Conservation (phyloP, 257 asterid genomes). For the Orobanche coerulescens region DNA sequence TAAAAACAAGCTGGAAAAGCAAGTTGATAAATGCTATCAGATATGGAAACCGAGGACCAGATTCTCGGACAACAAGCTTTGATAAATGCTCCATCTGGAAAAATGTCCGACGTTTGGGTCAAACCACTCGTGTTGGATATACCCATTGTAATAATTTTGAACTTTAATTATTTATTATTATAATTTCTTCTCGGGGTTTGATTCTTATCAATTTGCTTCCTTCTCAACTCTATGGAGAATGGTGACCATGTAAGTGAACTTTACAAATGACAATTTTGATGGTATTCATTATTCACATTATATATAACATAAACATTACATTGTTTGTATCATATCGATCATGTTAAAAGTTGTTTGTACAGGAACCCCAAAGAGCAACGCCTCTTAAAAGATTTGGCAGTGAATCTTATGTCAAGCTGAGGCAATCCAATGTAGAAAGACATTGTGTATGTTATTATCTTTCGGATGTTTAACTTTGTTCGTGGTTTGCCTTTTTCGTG, state of each 20-base stretch:
- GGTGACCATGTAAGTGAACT: conserved; percentile 52
- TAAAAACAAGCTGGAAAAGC: conserved; percentile 91
- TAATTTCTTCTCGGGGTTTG: not conserved
- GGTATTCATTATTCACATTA: conserved; percentile 6
- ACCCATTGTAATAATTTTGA: not conserved
- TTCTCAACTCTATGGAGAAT: conserved; percentile 49
- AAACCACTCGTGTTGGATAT: conserved; percentile 29
- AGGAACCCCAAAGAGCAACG: conserved; percentile 35
- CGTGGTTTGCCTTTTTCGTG: not conserved
- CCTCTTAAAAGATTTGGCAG: conserved; percentile 38
- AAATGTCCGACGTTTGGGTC: conserved; percentile 32
- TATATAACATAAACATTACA: not conserved
- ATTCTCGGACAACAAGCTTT: conserved; percentile 48
- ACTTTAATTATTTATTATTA: not conserved
- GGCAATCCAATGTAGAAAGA: conserved; percentile 46
- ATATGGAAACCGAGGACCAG: conserved; percentile 51
- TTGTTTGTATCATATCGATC: not conserved
- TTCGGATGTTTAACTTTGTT: not conserved
- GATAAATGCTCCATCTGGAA: conserved; percentile 31
- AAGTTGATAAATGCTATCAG: conserved; percentile 83
- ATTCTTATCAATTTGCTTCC: conserved; percentile 23
- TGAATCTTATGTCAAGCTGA: conserved; percentile 31
- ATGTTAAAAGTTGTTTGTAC: conserved; percentile 15
- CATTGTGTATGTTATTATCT: conserved; percentile 47
- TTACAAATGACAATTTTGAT: not conserved